A percentile compares a stretch with the other conserved stretches of the same genome.
phyloP scores from a whole-genome alignment of 768 basidiomycete species.

The Pleurotus sapidus region DNA sequence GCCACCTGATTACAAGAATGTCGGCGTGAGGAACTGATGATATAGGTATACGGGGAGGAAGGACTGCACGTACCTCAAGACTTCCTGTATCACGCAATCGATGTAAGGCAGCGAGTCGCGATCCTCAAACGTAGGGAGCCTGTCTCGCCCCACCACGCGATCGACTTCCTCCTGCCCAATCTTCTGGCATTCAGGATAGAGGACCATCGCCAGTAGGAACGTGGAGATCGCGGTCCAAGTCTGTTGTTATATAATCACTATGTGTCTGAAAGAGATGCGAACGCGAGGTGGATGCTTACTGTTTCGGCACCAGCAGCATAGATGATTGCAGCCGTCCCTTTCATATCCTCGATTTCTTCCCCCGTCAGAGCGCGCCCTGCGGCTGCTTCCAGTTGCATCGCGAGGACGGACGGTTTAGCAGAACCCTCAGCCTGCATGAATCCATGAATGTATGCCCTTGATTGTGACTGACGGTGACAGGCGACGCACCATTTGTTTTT shows the following conservation, averaged over 20 bases:
- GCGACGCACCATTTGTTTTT: constrained; percentile 23
- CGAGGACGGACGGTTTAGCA: constrained; percentile 13
- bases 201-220: constrained; percentile 26
- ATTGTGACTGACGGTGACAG: not conserved
- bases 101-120: constrained; percentile 21
- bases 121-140: constrained; percentile 25
- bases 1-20: constrained; percentile 13
- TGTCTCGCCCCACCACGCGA: constrained; percentile 15
- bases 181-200: constrained; percentile 21
- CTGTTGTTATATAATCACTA: constrained; percentile 4
- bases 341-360: constrained; percentile 16
- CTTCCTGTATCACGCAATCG: constrained; percentile 22
- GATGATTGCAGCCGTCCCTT: constrained; percentile 23
- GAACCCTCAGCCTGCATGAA: constrained; percentile 12
- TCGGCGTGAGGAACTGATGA: too few species aligned
- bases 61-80: not conserved
- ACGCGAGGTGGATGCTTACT: constrained; percentile 11
- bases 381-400: not conserved
- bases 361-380: not conserved
- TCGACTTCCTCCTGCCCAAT: constrained; percentile 29
- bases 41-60: not conserved
- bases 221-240: constrained; percentile 10
- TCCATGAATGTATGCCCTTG: not conserved
- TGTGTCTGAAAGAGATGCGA: not conserved
- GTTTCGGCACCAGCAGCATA: constrained; percentile 37